A percentile compares a stretch with the other conserved stretches of the same genome.
Conservation (phyloP, 495 filamentous ascomycete genomes). For the Parathielavia appendiculata region DNA sequence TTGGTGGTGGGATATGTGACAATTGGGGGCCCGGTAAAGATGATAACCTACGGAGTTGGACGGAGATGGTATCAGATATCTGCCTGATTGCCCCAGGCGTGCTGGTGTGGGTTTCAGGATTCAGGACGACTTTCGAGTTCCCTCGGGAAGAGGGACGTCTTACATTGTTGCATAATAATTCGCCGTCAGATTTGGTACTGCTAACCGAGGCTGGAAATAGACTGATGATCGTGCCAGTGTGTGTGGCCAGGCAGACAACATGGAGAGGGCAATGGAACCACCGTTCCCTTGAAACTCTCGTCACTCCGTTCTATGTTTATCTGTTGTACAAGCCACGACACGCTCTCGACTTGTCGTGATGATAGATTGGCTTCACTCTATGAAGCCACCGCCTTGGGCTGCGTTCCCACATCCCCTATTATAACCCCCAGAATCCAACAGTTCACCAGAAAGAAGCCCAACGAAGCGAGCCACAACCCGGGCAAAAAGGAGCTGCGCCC, state of each 20-base stretch:
- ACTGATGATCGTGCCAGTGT: neutral
- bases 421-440: slow-evolving; percentile 81
- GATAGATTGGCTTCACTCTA: neutral
- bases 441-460: slow-evolving; percentile 81
- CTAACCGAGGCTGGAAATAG: neutral
- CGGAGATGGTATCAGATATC: neutral
- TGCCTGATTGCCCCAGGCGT: neutral
- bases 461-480: slow-evolving; percentile 66
- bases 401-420: slow-evolving; percentile 54
- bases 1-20: neutral
- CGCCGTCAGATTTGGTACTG: neutral
- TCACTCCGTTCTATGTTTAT: too few species aligned
- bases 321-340: too few species aligned
- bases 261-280: neutral
- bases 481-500: slow-evolving; percentile 82
- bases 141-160: neutral
- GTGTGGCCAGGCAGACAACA: neutral
- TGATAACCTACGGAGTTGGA: slow-evolving; percentile 6
- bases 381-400: neutral
- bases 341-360: too few species aligned
- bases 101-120: too few species aligned
- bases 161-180: slow-evolving; percentile 3
- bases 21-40: neutral
- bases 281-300: neutral
- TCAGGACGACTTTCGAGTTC: too few species aligned